Percentiles rank a stretch among this genome's conserved stretches.
Conservation (phyloP, 73 alveolate genomes). For the Tetrahymena borealis region DNA sequence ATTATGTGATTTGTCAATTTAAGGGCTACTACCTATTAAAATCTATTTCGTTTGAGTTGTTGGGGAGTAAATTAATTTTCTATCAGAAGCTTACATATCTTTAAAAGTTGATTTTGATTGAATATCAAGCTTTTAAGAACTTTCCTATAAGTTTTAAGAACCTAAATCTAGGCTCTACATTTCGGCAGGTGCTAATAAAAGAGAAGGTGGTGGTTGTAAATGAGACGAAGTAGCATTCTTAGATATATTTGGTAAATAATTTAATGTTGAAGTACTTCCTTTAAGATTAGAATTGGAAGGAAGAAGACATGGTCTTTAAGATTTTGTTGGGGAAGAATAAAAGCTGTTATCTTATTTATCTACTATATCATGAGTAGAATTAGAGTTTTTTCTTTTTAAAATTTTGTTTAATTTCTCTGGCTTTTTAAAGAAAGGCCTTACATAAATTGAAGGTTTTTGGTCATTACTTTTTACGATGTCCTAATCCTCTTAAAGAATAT, state of each 20-base stretch:
- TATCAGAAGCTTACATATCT: too few species aligned
- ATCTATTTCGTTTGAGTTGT: too few species aligned
- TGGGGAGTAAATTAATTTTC: too few species aligned
- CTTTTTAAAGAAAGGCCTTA: too few species aligned
- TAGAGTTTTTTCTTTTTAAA: neutral
- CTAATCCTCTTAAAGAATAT: neutral
- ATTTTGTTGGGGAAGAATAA: neutral
- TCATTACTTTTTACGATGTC: too few species aligned
- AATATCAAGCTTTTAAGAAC: too few species aligned
- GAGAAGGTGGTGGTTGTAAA: neutral
- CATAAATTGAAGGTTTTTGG: too few species aligned
- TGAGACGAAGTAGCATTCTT: neutral
- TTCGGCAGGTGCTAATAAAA: neutral
- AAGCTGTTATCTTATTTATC: neutral
- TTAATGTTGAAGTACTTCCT: neutral
- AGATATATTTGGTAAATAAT: neutral
- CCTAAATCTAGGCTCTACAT: neutral
- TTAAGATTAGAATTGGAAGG: neutral
- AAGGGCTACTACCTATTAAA: too few species aligned
- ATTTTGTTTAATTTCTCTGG: too few species aligned
- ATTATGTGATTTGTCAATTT: too few species aligned
- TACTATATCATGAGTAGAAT: neutral
- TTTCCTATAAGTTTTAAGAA: too few species aligned
- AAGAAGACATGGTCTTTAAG: neutral
- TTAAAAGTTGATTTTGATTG: too few species aligned